Evolutionary conservation across 2,329 filamentous ascomycete genomes (phyloP), one percentile per base, ranked within the genome.

Genomic region (Coniochaeta sp.): DNA sequence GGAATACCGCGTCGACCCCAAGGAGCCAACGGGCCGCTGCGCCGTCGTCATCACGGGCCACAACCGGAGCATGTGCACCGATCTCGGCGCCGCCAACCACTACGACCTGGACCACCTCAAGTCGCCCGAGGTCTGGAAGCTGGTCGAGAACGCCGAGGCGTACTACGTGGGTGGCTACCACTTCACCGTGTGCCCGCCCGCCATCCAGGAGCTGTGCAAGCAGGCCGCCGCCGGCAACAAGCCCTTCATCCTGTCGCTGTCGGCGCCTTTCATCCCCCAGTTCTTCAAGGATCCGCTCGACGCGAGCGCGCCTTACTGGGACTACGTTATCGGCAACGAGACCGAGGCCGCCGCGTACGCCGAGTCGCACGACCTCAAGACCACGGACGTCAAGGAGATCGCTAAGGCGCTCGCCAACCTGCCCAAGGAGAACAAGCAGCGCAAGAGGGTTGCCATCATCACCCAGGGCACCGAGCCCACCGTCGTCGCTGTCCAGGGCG

Each of bases 211-310:
- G 66, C 84, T 99, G 57, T 93, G 89, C 67, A 88, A 96, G 76
- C 90, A 98, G 78, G 93, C 95, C 61, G 93, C 91, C 43, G 79
- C 83, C 65, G 87, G 91, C 76, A 89, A 98, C 84, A 99, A 99
- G 86, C 81, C 82, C 64, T 96, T 98, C 76, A 86, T 93, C 69
- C 87, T 99, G 68, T 96, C 92, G 67, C 86, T 99, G 63, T 95
- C 91, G 58, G 95, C 95, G 8, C 95, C 95, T 62, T 99, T 99
- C 82, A 96, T 99, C 71, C 81, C 89, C 43, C 89, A 96, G 73
- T 96, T 97, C 84, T 99, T 98, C 89, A 97, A 97, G 83, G 93
- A 97, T 57, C 89, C 87, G 66, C 85, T 99, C 56, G 91, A 96
- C 76, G 87, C 87, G 69, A 89, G 90, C 59, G 82, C 91, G 59